Conservation (phyloP, 2,329 filamentous ascomycete genomes). For the Xylaria sp. region DNA sequence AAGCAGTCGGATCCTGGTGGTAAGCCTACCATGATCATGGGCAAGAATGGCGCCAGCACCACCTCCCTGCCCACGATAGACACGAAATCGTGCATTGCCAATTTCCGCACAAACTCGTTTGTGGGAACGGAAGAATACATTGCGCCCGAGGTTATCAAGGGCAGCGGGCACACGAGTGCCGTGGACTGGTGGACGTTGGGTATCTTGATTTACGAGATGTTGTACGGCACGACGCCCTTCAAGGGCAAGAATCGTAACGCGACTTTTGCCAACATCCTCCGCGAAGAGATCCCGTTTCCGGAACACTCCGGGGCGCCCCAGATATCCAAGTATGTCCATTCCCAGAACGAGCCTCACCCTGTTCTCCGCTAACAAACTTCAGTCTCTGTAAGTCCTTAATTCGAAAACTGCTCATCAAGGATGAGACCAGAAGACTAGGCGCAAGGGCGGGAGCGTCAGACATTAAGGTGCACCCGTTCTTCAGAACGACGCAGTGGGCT, state of each 20-base stretch:
- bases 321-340: conserved; percentile 85
- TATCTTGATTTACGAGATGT: conserved; percentile 97
- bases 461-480: conserved; percentile 95
- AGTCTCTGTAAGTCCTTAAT: conserved; percentile 97
- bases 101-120: conserved; percentile 98
- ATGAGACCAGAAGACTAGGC: conserved; percentile 89
- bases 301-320: conserved; percentile 82
- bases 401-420: conserved; percentile 95
- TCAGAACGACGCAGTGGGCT: conserved; percentile 94
- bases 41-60: conserved; percentile 83
- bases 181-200: conserved; percentile 99
- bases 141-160: conserved; percentile 97
- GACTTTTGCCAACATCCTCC: conserved; percentile 94
- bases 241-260: conserved; percentile 99
- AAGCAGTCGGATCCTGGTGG: conserved; percentile 97
- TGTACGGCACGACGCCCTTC: conserved; percentile 97
- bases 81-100: conserved; percentile 96
- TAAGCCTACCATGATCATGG: conserved; percentile 96
- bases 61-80: conserved; percentile 94
- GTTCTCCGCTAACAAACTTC: conserved; percentile 16
- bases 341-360: conserved; percentile 67
- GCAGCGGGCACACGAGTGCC: conserved; percentile 95
- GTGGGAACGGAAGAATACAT: conserved; percentile 99
- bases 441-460: conserved; percentile 95
- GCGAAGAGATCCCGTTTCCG: conserved; percentile 94